phyloP scores from a whole-genome alignment of 2,329 filamentous ascomycete species.

The Neonectria neomacrospora region DNA sequence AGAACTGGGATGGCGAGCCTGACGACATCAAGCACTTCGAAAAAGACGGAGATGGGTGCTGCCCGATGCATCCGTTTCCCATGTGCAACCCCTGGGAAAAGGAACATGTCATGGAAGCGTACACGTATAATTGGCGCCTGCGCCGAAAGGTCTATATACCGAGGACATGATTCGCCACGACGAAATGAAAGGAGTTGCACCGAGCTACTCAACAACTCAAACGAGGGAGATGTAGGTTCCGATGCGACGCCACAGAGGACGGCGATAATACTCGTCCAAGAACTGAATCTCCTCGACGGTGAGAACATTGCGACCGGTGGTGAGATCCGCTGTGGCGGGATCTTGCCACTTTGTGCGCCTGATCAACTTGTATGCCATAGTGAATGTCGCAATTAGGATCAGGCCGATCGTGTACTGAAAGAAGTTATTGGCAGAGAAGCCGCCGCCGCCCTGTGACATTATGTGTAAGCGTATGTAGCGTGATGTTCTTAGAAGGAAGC shows the following conservation, averaged over 20 bases:
- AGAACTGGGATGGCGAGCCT: conserved; percentile 14
- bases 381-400: conserved; percentile 14
- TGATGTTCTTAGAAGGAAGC: neutral
- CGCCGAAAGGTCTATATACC: neutral
- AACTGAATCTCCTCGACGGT: conserved; percentile 10
- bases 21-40: conserved; percentile 13
- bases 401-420: conserved; percentile 25
- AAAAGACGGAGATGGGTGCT: conserved; percentile 16
- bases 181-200: neutral
- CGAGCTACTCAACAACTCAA: neutral
- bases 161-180: neutral
- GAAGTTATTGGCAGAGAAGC: conserved; percentile 21
- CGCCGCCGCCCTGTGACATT: neutral
- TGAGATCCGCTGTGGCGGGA: conserved; percentile 14
- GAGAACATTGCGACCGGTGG: conserved; percentile 8
- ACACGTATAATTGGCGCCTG: neutral
- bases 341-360: conserved; percentile 16
- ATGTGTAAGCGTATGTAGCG: neutral
- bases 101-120: conserved; percentile 2
- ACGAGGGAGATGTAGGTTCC: conserved; percentile 15
- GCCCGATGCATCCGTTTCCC: conserved; percentile 16
- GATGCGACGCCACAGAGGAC: conserved; percentile 20
- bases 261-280: conserved; percentile 19
- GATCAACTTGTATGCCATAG: conserved; percentile 16
- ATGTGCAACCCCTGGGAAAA: conserved; percentile 25